Evolutionary conservation across 257 asterid species (phyloP), one percentile per base, ranked within the genome.

Genomic region (Capsicum pubescens): DNA sequence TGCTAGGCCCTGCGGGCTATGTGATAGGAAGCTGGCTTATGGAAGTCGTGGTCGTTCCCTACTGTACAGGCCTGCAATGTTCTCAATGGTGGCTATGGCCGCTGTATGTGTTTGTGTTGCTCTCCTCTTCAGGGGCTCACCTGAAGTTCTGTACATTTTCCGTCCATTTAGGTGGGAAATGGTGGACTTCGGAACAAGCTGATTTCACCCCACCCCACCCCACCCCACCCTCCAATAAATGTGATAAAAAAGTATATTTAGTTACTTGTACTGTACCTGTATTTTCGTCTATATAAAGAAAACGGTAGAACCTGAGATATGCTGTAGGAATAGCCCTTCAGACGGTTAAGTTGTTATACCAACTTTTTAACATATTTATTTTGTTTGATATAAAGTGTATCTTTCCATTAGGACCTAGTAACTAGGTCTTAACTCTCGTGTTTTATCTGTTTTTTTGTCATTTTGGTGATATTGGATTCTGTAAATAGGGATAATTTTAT

Each of bases 21-120:
- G 98, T 78, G 87, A 88, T 36, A 88, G 81, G 76, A 88, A 82
- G 80, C 84, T 87, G 63, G 87, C 87, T 21, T 84, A 83, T 42
- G 86, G 93, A 82, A 84, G 77, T 12, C 88, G 90, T 17, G 81
- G 87, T n/a, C 87, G 86, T 66, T 87, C 91, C 50, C 84, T 89
- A 83, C 87, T 92, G 11, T 91, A 90, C 88, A 91, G 89, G 89
- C 97, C 97, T 5, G 93, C 92, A 2, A 90, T 92, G 95, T 90
- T 92, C 54, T 93, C 97, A 0, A 93, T 94, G 97, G 85, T 94
- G 82, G 95, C 93, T 74, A 89, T 94, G 81, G 97, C 98, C 21
- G 96, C 95, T 6, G 94, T 94, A 1, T 94, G 98, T 26, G 98
- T 93, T 58, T 94, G 98, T 16, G 97, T 93, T 79, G 97, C 97